phyloP scores from a whole-genome alignment of 768 basidiomycete genomes.

The Suillus sp. region DNA sequence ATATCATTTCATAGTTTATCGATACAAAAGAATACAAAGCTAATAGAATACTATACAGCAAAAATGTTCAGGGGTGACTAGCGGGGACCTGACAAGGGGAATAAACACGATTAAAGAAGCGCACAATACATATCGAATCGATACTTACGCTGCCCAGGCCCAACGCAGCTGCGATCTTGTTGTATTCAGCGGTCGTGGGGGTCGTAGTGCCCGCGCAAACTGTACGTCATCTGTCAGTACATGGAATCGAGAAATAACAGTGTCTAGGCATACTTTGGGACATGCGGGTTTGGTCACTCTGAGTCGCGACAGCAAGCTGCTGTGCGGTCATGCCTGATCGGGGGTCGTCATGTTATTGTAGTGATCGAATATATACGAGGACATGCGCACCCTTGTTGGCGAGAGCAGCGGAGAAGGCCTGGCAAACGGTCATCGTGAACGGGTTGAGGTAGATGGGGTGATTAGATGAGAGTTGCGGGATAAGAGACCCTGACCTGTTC shows the following conservation, averaged over 20 bases:
- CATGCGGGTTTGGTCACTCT: background rate
- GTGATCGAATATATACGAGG: background rate
- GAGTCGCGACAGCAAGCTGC: background rate
- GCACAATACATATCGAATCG: background rate
- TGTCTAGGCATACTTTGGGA: background rate
- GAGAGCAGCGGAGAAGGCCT: slow-evolving; percentile 4
- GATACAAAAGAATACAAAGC: background rate
- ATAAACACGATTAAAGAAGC: background rate
- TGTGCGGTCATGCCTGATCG: background rate
- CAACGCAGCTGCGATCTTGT: slow-evolving; percentile 45
- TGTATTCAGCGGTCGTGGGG: slow-evolving; percentile 53
- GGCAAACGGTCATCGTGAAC: background rate
- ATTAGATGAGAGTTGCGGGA: slow-evolving; percentile 2
- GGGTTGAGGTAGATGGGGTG: slow-evolving; percentile 2
- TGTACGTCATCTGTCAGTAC: slow-evolving; percentile 23
- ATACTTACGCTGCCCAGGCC: slow-evolving; percentile 24
- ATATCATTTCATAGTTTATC: background rate
- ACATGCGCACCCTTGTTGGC: background rate
- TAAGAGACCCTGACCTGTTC: background rate
- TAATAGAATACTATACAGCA: background rate
- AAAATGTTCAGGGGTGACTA: background rate
- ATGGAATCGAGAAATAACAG: background rate
- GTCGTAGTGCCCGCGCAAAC: slow-evolving; percentile 48
- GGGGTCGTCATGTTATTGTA: background rate
- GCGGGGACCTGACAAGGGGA: background rate